Evolutionary conservation across 306 rosid genomes (phyloP), one percentile per base, ranked within the genome.

Genomic region (Rosa chinensis): DNA sequence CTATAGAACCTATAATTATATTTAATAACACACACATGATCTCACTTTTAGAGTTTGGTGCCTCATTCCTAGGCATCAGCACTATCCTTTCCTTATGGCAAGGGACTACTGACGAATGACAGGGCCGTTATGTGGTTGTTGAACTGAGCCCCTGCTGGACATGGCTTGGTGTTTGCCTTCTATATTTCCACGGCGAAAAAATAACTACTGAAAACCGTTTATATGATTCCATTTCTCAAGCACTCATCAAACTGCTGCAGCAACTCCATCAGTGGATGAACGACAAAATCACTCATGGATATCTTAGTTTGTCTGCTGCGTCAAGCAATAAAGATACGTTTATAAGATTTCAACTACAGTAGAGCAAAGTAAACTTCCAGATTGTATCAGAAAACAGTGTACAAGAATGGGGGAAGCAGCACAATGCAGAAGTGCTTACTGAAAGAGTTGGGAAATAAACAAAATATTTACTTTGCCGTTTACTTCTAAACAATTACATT

Each of bases 261-360:
- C 84, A 87, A 77, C 85, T 43, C 81, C 87, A 78, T 45, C 72
- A 20, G 66, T 42, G 66, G 79, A 81, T 72, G 79, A 73, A 75
- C 52, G 40, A 77, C 79, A 68, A 62, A 85, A 81, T 56, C 32
- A 47, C 43, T 58, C n/a, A 50, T 66, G 82, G 11, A 79, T 80
- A 21, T 11, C 71, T 80, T 81, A 92, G 77, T 88, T 84, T 64
- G 79, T 81, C 64, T 88, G 94, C 91, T 87, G 92, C 86, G 81
- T 56, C 76, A 85, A 39, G 70, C 43, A 79, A 74, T 74, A 76
- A 25, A 70, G 47, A 74, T 56, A 64, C 16, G 73, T 70, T 76
- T 73, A 63, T 70, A 53, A 84, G 53, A 62, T 44, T 86, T 74
- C 37, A 45, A 67, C 17, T 43, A 72, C 25, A 63, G 18, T 25